Evolutionary conservation across 2,329 filamentous ascomycete genomes (phyloP).

Genomic region (Grosmannia clavigera): DNA sequence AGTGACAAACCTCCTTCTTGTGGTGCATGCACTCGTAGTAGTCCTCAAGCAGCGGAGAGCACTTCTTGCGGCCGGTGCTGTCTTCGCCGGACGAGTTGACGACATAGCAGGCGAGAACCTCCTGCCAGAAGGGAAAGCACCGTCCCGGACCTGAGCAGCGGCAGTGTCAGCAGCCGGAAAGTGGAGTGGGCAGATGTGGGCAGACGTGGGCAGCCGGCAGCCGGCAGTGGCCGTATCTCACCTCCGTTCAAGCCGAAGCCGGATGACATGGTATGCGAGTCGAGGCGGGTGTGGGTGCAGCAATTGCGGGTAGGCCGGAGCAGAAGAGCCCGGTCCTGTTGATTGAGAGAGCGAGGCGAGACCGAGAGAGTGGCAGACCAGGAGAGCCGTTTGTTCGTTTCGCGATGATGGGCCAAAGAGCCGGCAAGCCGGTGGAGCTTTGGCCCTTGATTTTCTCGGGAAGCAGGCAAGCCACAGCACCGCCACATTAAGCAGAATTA

Average conservation of each 20-base stretch:
- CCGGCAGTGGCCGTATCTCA: conserved; percentile 25
- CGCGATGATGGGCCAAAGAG: neutral
- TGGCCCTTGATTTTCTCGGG: neutral
- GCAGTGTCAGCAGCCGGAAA: conserved; percentile 1
- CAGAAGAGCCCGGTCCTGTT: no score
- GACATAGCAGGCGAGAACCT: conserved; percentile 95
- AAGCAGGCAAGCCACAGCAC: conserved; percentile 4
- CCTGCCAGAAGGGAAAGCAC: conserved; percentile 99
- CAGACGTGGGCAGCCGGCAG: neutral
- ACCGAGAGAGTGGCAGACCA: no score
- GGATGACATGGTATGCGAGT: conserved; percentile 51
- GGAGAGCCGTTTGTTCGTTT: neutral
- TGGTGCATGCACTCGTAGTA: conserved; percentile 99
- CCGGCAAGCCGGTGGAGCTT: conserved; percentile 1
- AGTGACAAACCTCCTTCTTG: conserved; percentile 74
- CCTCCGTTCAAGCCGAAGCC: conserved; percentile 73
- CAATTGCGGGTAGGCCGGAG: conserved; percentile 1
- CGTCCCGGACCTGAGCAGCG: conserved; percentile 44
- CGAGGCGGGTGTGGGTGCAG: neutral
- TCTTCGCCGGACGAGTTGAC: conserved; percentile 77
- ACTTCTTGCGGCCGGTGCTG: conserved; percentile 75
- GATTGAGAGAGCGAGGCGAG: neutral
- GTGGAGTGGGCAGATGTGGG: neutral
- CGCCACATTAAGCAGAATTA: conserved; percentile 14
- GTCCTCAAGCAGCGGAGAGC: conserved; percentile 73